Evolutionary conservation across 2,329 filamentous ascomycete genomes (phyloP).

Genomic region (Sporothrix protearum): DNA sequence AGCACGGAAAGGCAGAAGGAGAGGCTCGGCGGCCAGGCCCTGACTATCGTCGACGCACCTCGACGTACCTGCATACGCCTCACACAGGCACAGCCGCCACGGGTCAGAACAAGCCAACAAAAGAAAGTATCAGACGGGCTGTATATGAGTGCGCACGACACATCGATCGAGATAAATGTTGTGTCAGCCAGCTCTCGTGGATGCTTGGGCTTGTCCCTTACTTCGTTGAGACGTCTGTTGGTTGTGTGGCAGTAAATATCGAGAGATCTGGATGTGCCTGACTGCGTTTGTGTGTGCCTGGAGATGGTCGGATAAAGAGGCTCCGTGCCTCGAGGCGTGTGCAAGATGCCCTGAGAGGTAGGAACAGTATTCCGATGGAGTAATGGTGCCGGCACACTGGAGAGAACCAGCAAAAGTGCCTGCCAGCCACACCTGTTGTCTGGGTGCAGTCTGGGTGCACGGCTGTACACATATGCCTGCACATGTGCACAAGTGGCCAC

Average conservation of each 20-base stretch:
- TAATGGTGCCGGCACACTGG: neutral
- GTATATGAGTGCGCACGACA: neutral
- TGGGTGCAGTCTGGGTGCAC: neutral
- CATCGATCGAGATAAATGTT: neutral
- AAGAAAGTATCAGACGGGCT: neutral
- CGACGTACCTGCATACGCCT: slow-evolving; percentile 10
- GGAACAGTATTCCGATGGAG: neutral
- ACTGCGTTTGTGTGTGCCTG: neutral
- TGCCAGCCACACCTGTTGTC: neutral
- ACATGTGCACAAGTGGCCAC: slow-evolving; percentile 1
- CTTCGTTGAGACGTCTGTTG: neutral
- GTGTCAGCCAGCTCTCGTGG: neutral
- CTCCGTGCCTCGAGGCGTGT: neutral
- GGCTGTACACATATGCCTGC: neutral
- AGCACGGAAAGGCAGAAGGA: neutral
- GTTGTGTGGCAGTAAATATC: neutral
- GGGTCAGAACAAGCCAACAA: neutral
- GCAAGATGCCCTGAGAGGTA: too few species aligned
- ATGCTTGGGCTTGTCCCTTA: neutral
- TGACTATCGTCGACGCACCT: neutral
- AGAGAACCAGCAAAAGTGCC: neutral
- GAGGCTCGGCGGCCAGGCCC: neutral
- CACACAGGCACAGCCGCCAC: slow-evolving; percentile 6
- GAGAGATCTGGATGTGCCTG: neutral
- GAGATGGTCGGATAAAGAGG: neutral